Evolutionary conservation across 805 yeast genomes (phyloP).

Genomic region (Sugiyamaella floridensis): DNA sequence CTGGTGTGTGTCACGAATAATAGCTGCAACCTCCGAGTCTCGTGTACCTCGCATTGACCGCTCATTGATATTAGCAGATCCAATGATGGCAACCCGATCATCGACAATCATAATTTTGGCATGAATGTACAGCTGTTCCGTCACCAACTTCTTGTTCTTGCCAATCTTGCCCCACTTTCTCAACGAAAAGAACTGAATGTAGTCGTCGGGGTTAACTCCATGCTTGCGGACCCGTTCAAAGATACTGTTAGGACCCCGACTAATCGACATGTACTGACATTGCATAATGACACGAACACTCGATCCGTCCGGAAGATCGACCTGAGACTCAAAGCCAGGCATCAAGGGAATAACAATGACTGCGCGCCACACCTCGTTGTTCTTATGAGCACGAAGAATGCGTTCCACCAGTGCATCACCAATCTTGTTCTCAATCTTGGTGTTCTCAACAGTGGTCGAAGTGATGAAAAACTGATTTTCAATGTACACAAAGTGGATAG

Average conservation of each 20-base stretch:
- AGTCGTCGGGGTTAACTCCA: constrained; percentile 82
- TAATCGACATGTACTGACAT: constrained; percentile 89
- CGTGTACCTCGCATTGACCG: constrained; percentile 91
- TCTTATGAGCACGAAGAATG: constrained; percentile 78
- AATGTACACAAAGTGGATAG: constrained; percentile 87
- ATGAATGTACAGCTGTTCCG: constrained; percentile 91
- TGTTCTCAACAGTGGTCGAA: constrained; percentile 69
- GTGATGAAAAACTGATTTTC: constrained; percentile 95
- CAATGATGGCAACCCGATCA: constrained; percentile 88
- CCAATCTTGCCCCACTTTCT: constrained; percentile 96
- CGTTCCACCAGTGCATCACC: constrained; percentile 98
- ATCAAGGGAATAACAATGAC: constrained; percentile 85
- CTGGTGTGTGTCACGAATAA: constrained; percentile 76
- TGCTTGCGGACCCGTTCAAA: constrained; percentile 71
- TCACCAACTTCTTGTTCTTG: constrained; percentile 58
- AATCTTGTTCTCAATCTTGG: constrained; percentile 74
- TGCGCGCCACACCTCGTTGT: constrained; percentile 79
- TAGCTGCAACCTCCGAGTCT: constrained; percentile 90
- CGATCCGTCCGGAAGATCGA: constrained; percentile 89
- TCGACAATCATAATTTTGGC: constrained; percentile 89
- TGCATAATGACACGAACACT: constrained; percentile 95
- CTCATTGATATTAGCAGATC: constrained; percentile 96
- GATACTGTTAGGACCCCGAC: constrained; percentile 82
- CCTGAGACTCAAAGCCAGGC: constrained; percentile 90
- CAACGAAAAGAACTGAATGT: constrained; percentile 84